Evolutionary conservation across 2,329 filamentous ascomycete species (phyloP), one percentile per base, ranked within the genome.

Genomic region (Nannizzia gypsea): DNA sequence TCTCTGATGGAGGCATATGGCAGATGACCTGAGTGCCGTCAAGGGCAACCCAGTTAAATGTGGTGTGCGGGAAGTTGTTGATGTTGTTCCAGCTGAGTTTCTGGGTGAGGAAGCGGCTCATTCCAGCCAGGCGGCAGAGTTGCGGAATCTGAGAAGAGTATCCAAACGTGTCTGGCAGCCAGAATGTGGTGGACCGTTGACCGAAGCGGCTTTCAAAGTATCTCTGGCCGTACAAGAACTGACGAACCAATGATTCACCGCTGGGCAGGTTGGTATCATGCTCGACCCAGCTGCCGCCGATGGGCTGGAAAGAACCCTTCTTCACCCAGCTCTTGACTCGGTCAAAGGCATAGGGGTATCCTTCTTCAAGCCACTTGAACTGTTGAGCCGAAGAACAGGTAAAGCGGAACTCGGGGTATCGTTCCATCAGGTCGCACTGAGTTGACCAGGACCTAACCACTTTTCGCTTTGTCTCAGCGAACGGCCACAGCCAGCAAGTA

Each of bases 1-100:
- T 97, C 75, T 99, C 91, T 1, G 89, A 83, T 1, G 93, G 93
- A 2, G 91, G 85, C 93, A 99, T 99, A 70, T 99, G 93, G 73
- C 92, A 97, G 63, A 99, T 84, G 65, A 99, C 93, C 70, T 97
- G 93, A 69, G 89, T 95, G 61, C 93, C 92, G 72, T 99, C 93
- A 13, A 96, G 83, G 11, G 90, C 84, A 34, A 99, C 91, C 93
- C 93, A 99, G 74, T 96, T 96, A 80, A 99, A 99, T 0, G 93
- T 97, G 4, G 93, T 97, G 71, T 97, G 93, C 0, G 93, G 93
- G 76, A 97, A 99, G 70, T 88, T 95, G 77, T 97, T 97, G 81
- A 97, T 97, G 72, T 97, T 97, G 78, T 97, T 97, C 93, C 93
- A 99, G 78, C 92, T 97, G 62, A 99, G 80, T 77, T 99, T 99